phyloP scores from a whole-genome alignment of 1,284 basidiomycete species.

The Coriolopsis trogii region DNA sequence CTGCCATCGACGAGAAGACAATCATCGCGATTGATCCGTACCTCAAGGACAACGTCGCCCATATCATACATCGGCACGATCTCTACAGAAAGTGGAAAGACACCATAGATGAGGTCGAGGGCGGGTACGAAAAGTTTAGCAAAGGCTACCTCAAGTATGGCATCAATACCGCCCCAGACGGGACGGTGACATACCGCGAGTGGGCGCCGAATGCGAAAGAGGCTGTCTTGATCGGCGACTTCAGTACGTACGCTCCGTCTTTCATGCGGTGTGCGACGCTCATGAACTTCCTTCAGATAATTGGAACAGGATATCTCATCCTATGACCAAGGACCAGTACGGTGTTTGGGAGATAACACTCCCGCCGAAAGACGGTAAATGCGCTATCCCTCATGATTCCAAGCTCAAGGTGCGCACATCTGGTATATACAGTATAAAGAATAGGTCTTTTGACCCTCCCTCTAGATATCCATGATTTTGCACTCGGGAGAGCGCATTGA shows the following conservation, averaged over 20 bases:
- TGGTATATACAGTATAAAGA: background rate
- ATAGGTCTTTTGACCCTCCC: background rate
- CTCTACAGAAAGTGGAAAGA: constrained; percentile 77
- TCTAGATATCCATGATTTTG: constrained; percentile 83
- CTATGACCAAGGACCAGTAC: constrained; percentile 86
- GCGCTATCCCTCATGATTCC: constrained; percentile 91
- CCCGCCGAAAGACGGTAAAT: constrained; percentile 73
- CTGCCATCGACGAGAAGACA: constrained; percentile 49
- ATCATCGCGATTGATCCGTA: constrained; percentile 70
- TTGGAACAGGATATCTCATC: constrained; percentile 86
- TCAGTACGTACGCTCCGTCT: constrained; percentile 68
- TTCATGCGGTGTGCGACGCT: background rate
- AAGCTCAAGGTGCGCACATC: constrained; percentile 77
- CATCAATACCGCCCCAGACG: constrained; percentile 71
- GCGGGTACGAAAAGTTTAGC: constrained; percentile 89
- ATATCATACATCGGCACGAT: constrained; percentile 74
- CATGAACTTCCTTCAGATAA: constrained; percentile 54
- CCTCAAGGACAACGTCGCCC: constrained; percentile 75
- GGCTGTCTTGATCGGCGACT: constrained; percentile 91
- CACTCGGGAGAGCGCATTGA: constrained; percentile 84
- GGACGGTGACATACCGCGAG: constrained; percentile 85
- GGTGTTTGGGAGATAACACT: constrained; percentile 93
- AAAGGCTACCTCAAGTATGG: constrained; percentile 89
- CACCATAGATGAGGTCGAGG: constrained; percentile 75
- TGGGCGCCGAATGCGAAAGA: constrained; percentile 93